Base-by-base conservation (phyloP, 495 filamentous ascomycete genomes). In the Friedmanniomyces simplex region DNA sequence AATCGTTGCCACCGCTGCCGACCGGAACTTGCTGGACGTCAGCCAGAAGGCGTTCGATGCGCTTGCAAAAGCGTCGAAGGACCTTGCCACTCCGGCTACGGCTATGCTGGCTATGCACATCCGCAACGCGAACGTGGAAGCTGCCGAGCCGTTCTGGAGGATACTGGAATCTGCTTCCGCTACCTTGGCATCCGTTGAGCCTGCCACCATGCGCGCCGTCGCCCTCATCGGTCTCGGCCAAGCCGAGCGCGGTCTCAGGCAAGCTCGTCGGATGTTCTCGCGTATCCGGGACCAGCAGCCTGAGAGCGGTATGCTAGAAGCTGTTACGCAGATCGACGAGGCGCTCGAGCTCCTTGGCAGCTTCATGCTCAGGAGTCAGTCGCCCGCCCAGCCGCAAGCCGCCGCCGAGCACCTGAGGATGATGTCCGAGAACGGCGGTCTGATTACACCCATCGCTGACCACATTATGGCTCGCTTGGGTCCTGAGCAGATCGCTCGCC, bases 91-190 rank as follows among this genome's bases (percentile, higher is more conserved):
- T 30, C 80, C 89, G 1, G 85, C 89, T n/a, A 82, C 89, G 66
- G 86, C 93, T 12, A 78, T 96, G 68, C 72, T 95, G 30, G 91
- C 93, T 39, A 80, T 95, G 66, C 84, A 89, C 61, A 75, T 95
- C 54, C 90, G 91, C 45, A 74, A 78, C 51, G 88, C 84, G 49
- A 83, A 95, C 68, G 77, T 95, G 56, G 76, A 82, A 22, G 79
- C 78, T 52, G 90, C 90, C 58, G 76, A 85, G 55, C 71, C 80
- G 54, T 86, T 88, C 70, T 95, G 89, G 87, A 75, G 79, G 47
- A 74, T 85, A 57, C 71, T 96, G 39, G 68, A 72, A 53, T 52
- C 67, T 28, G 67, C 67, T 10, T 52, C 60, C 13, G 64, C 66
- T 11, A 66, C 59, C 25, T 43, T 61, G 41, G 47, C 66, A 16